These are phyloP conservation scores for Bacterosira constricta DNA, from an alignment of 108 stramenopile genomes.

Conservation along the genomic window DNA sequence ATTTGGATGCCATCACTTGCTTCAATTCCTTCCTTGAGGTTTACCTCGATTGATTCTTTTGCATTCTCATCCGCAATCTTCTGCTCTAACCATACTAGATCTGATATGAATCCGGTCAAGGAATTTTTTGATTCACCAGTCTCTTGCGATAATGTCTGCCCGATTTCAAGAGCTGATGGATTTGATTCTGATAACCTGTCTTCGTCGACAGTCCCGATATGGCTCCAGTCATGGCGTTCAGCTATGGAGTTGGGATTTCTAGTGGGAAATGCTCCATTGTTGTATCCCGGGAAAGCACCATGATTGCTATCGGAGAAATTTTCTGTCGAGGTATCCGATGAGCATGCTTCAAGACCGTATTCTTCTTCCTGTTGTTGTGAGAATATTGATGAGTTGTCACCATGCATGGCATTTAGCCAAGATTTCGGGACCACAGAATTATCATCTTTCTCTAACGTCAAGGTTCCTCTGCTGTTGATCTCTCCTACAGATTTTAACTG, in stretches of 20 bases:
- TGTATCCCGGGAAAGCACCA: not conserved
- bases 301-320: not conserved
- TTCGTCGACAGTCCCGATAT: constrained; percentile 34
- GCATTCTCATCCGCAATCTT: constrained; percentile 67
- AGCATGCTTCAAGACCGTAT: not conserved
- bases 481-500: constrained; percentile 20
- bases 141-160: constrained; percentile 5
- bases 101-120: constrained; percentile 44
- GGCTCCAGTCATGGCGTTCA: constrained; percentile 13
- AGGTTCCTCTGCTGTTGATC: constrained; percentile 27
- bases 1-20: not conserved
- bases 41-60: constrained; percentile 12
- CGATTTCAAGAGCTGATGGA: not conserved
- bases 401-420: constrained; percentile 19
- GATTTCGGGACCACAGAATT: constrained; percentile 14
- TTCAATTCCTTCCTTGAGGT: not conserved
- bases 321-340: not conserved
- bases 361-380: not conserved
- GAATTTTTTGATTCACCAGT: constrained; percentile 18
- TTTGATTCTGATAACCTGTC: not conserved
- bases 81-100: constrained; percentile 81
- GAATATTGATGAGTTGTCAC: not conserved
- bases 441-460: constrained; percentile 26
- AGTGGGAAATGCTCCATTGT: constrained; percentile 15
- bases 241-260: not conserved